These are phyloP conservation scores for Bruguiera sexangula DNA, from an alignment of 345 rosid species.

Conservation along the genomic window DNA sequence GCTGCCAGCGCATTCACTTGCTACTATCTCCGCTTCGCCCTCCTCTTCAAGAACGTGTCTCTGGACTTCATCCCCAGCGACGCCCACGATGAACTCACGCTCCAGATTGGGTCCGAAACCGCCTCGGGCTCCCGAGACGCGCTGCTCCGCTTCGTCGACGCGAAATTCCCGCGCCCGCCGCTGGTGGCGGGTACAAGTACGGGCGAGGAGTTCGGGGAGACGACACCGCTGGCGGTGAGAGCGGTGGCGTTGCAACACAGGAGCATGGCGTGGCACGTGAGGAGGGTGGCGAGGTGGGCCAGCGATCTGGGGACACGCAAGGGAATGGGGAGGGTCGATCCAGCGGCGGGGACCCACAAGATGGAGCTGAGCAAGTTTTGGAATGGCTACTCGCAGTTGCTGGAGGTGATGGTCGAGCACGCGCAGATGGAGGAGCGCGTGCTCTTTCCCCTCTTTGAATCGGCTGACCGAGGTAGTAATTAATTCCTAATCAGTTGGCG, in stretches of 20 bases:
- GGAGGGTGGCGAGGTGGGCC: conserved; percentile 63
- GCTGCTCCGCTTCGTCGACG: conserved; percentile 51
- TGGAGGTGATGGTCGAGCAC: conserved; percentile 68
- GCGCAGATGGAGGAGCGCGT: conserved; percentile 81
- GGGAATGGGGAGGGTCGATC: conserved; percentile 49
- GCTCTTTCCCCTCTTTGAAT: conserved; percentile 58
- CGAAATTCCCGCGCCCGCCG: conserved; percentile 48
- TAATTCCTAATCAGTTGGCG: too few relatives aligned
- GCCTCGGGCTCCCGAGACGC: conserved; percentile 45
- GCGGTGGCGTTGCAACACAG: conserved; percentile 51
- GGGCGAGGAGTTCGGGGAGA: conserved; percentile 23
- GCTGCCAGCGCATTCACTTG: conserved; percentile 26
- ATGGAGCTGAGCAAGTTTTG: conserved; percentile 68
- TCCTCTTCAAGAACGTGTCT: conserved; percentile 43
- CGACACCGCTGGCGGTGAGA: conserved; percentile 44
- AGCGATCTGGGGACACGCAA: conserved; percentile 61
- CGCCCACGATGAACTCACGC: conserved; percentile 23
- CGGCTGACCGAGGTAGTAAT: conserved; percentile 56
- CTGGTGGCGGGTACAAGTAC: conserved; percentile 20
- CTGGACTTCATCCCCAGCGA: conserved; percentile 42
- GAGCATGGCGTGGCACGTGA: conserved; percentile 58
- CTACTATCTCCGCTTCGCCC: conserved; percentile 57
- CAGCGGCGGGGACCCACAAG: conserved; percentile 54
- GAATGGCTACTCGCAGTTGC: conserved; percentile 45
- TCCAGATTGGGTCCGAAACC: conserved; percentile 45